Conservation (phyloP, 192 early-diverging fungal species). For the Spizellomyces sp. region DNA sequence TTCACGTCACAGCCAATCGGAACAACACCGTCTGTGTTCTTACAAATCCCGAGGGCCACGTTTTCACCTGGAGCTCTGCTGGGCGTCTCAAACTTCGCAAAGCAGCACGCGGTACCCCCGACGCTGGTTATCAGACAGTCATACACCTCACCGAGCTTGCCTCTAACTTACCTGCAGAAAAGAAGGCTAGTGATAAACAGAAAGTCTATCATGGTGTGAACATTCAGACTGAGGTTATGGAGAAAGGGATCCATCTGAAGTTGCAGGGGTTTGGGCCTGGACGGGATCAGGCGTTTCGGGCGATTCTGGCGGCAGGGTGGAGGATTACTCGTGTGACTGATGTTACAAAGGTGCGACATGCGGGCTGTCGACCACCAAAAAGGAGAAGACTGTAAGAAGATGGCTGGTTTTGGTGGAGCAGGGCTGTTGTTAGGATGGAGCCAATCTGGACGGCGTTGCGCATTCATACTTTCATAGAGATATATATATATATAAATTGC, state of each 20-base stretch:
- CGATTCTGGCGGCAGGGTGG: conserved; percentile 78
- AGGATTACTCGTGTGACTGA: conserved; percentile 77
- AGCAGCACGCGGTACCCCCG: conserved; percentile 82
- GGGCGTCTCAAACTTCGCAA: conserved; percentile 88
- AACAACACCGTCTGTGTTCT: conserved; percentile 93
- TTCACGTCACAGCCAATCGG: conserved; percentile 46
- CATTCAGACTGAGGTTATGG: conserved; percentile 46
- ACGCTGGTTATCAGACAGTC: conserved; percentile 91
- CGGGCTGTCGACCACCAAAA: conserved; percentile 90
- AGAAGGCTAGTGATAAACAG: conserved; percentile 32
- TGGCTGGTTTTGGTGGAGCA: too few species aligned
- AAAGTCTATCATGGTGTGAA: conserved; percentile 21
- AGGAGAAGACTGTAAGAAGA: conserved; percentile 73
- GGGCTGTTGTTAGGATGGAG: too few species aligned
- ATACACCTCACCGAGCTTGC: conserved; percentile 64
- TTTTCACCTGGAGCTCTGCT: conserved; percentile 73
- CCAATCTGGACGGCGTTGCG: too few species aligned
- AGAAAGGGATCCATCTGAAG: conserved; percentile 71
- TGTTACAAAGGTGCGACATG: conserved; percentile 87
- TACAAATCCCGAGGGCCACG: conserved; percentile 68
- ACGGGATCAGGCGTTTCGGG: conserved; percentile 88
- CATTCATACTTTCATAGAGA: too few species aligned
- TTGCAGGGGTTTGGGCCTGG: conserved; percentile 92
- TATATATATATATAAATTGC: too few species aligned
- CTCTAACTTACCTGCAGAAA: conserved; percentile 49